Evolutionary conservation across 2,329 filamentous ascomycete species (phyloP), one percentile per base, ranked within the genome.

Genomic region (Xenoacremonium recifei): DNA sequence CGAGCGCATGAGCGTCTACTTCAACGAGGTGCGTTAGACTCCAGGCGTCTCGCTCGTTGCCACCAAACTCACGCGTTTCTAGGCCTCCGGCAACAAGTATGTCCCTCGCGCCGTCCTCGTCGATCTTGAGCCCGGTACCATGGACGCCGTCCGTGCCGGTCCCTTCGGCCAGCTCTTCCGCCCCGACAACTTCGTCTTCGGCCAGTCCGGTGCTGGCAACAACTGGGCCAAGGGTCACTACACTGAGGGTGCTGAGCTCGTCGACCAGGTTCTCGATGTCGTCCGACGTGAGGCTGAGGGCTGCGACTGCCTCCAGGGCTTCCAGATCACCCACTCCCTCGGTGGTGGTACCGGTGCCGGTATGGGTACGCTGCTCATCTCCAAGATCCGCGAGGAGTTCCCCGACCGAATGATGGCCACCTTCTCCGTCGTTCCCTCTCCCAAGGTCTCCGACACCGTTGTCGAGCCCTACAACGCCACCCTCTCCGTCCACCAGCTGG

Each of bases 161-260:
- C 93, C 93, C 58, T 97, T 97, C 71, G 93, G 93, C 62, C 88
- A 96, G 79, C 90, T 99, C 60, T 97, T 99, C 90, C 91, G 93
- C 57, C 93, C 93, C 69, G 93, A 99, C 80, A 99, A 97, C 87
- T 97, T 97, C 76, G 90, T 97, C 68, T 97, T 97, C 73, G 93
- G 93, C 63, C 93, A 97, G 80, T 97, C 93, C 63, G 92, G 93
- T 82, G 93, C 93, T 71, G 93, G 93, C 77, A 99, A 99, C 89
- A 97, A 97, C 85, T 99, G 93, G 93, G 93, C 93, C 74, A 99
- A 97, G 86, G 93, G 93, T 77, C 93, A 99, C 73, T 99, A 99
- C 84, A 99, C 93, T 56, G 93, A 99, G 80, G 93, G 93, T 84
- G 93, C 93, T 60, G 93, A 99, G 79, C 84, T 97, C 53, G 93